Evolutionary conservation across 108 stramenopile species (phyloP).

Genomic region (Thalassiosira profunda): DNA sequence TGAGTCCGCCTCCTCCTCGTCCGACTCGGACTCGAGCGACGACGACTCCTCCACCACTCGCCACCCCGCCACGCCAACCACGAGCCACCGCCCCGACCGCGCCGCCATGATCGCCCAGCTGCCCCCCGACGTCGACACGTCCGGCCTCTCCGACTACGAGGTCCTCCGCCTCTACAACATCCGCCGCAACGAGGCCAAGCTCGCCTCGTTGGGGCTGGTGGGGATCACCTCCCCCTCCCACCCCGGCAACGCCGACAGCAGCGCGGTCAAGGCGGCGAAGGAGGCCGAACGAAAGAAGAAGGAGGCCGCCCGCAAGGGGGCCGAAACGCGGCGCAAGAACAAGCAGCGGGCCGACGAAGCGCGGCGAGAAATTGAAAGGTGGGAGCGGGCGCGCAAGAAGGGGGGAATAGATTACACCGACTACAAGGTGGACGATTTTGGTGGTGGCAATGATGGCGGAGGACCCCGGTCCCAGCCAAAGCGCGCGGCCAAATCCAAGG

Average conservation of each 20-base stretch:
- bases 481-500: neutral
- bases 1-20: neutral
- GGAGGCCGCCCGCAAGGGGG: neutral
- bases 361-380: neutral
- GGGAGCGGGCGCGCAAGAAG: neutral
- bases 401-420: neutral
- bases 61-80: neutral
- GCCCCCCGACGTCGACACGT: neutral
- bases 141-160: slow-evolving; percentile 52
- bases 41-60: neutral
- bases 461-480: neutral
- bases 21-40: neutral
- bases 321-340: neutral
- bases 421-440: no score
- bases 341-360: neutral
- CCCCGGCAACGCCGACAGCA: no score
- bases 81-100: neutral
- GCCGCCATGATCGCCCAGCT: neutral
- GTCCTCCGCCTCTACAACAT: slow-evolving; percentile 40
- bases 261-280: neutral
- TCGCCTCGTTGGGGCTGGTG: slow-evolving; percentile 29
- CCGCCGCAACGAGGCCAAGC: slow-evolving; percentile 39
- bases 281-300: neutral
- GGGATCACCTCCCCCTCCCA: slow-evolving; percentile 9
- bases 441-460: neutral